Evolutionary conservation across 2,329 filamentous ascomycete species (phyloP).

Genomic region (Chalara sp.): DNA sequence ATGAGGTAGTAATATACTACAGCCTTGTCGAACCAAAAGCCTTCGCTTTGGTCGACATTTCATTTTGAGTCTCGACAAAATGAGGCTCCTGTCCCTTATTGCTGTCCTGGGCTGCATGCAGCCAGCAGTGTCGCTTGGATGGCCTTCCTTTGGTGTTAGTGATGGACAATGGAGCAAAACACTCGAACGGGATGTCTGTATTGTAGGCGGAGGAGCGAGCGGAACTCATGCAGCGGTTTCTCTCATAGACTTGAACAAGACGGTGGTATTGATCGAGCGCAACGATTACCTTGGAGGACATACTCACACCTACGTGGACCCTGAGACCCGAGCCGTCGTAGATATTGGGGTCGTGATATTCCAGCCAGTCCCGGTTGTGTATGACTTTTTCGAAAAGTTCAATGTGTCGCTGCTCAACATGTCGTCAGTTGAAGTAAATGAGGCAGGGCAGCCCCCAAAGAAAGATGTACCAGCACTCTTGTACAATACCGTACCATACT

Average conservation of each 20-base stretch:
- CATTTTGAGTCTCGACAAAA: too few relatives aligned
- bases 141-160: not conserved
- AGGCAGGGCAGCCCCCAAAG: too few relatives aligned
- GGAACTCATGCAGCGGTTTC: slow-evolving; percentile 30
- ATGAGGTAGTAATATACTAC: too few relatives aligned
- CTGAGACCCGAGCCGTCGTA: slow-evolving; percentile 25
- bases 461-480: too few relatives aligned
- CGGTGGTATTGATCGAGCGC: slow-evolving; percentile 30
- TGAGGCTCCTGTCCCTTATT: not conserved
- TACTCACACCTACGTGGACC: slow-evolving; percentile 23
- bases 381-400: too few relatives aligned
- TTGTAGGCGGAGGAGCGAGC: slow-evolving; percentile 31
- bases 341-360: slow-evolving; percentile 29
- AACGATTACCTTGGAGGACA: slow-evolving; percentile 25
- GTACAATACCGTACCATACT: too few relatives aligned
- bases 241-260: slow-evolving; percentile 26
- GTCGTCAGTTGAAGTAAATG: too few relatives aligned
- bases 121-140: not conserved
- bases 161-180: not conserved
- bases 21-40: too few relatives aligned
- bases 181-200: slow-evolving; percentile 22
- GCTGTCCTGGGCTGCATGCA: not conserved
- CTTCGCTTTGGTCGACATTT: too few relatives aligned
- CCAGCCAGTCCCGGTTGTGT: too few relatives aligned
- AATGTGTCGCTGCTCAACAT: too few relatives aligned